phyloP scores from a whole-genome alignment of 495 filamentous ascomycete genomes.

The Tuber magnatum region DNA sequence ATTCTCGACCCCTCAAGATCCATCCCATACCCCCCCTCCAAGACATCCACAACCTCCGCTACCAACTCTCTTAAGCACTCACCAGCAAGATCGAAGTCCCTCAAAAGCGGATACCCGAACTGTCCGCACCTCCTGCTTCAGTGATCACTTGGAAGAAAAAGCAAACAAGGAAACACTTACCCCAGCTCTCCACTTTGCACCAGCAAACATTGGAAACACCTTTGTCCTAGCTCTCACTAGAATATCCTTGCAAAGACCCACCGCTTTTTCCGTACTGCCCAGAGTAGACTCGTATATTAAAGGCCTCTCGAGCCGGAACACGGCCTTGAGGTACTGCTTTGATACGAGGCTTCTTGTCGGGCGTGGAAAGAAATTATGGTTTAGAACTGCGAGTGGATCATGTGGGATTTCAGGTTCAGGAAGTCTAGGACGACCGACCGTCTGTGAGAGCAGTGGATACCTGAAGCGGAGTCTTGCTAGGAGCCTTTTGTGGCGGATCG shows the following conservation, averaged over 20 bases:
- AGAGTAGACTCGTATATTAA: background rate
- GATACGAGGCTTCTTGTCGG: background rate
- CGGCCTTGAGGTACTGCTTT: background rate
- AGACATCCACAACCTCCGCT: background rate
- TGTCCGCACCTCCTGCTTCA: background rate
- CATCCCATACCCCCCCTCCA: slow-evolving; percentile 8
- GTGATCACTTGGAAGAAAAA: background rate
- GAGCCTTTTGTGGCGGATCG: background rate
- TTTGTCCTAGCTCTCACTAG: background rate
- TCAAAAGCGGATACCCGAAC: slow-evolving; percentile 13
- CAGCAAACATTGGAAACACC: slow-evolving; percentile 1
- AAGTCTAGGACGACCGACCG: background rate
- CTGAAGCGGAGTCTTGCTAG: background rate
- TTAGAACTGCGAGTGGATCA: background rate
- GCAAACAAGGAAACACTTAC: background rate
- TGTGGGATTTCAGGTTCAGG: background rate
- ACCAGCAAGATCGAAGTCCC: background rate
- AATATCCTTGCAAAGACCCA: background rate
- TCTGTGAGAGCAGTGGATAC: background rate
- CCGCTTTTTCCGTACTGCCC: background rate
- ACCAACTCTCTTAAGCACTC: slow-evolving; percentile 7
- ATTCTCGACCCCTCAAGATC: slow-evolving; percentile 1
- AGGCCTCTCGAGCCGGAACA: background rate
- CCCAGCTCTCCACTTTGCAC: background rate
- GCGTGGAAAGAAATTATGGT: background rate